A percentile compares a stretch with the other conserved stretches of the same genome.
Evolutionary conservation across 108 stramenopile species (phyloP).

Genomic region (Poteriospumella lacustris): DNA sequence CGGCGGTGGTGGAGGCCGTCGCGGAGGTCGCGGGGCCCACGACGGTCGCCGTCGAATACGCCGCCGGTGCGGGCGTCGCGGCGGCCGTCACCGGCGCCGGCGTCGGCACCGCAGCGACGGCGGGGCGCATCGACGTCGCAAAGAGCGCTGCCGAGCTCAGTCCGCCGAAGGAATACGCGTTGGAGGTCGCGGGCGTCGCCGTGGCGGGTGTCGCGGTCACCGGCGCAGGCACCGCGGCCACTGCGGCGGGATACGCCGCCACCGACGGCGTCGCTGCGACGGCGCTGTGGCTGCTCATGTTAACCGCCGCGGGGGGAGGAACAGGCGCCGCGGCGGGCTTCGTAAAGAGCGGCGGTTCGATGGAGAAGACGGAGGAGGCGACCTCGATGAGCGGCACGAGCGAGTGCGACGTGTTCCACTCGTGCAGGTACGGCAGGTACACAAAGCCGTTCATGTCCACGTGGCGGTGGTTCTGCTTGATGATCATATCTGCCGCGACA

Average conservation of each 20-base stretch:
- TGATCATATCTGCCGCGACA: not conserved
- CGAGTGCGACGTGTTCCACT: constrained; percentile 71
- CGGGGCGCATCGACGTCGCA: too few relatives aligned
- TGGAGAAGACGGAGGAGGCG: constrained; percentile 79
- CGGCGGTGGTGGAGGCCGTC: too few relatives aligned
- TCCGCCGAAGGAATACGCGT: too few relatives aligned
- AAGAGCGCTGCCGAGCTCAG: too few relatives aligned
- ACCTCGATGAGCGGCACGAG: constrained; percentile 67
- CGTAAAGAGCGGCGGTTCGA: constrained; percentile 86
- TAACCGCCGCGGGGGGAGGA: not conserved
- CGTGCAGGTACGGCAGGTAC: constrained; percentile 85
- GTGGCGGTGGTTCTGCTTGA: constrained; percentile 33
- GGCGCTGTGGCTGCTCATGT: constrained; percentile 1
- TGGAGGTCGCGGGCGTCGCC: constrained; percentile 4
- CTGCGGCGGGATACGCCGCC: too few relatives aligned
- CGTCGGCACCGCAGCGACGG: too few relatives aligned
- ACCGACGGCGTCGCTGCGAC: too few relatives aligned
- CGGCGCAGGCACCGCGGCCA: not conserved
- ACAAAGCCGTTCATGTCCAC: constrained; percentile 72
- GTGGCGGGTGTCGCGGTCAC: not conserved
- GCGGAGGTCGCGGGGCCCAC: too few relatives aligned
- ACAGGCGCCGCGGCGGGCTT: constrained; percentile 21
- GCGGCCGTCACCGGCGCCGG: too few relatives aligned
- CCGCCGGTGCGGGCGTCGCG: too few relatives aligned
- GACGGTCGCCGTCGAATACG: too few relatives aligned